These are phyloP conservation scores for Biscutella laevigata DNA, from an alignment of 441 rosid species.

Conservation along the genomic window DNA sequence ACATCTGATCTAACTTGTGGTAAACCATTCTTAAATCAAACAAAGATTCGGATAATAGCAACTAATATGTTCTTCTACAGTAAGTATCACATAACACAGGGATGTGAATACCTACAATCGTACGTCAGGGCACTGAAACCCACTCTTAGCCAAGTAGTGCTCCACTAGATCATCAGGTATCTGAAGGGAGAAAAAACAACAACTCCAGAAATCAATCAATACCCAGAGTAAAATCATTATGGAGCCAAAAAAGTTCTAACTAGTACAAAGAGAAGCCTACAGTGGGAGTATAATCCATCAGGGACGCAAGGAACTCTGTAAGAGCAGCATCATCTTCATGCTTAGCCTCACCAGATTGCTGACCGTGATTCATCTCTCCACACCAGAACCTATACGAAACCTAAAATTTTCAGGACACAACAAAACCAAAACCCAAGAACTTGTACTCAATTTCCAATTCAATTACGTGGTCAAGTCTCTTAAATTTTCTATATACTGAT, in stretches of 20 bases:
- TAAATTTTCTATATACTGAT: too few relatives aligned
- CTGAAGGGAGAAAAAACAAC: slow-evolving; percentile 32
- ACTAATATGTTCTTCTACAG: not conserved
- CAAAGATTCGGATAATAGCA: not conserved
- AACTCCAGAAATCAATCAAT: not conserved
- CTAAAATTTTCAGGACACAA: not conserved
- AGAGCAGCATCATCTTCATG: slow-evolving; percentile 81
- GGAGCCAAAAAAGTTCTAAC: not conserved
- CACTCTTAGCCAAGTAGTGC: slow-evolving; percentile 86
- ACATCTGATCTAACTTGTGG: not conserved
- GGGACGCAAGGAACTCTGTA: slow-evolving; percentile 68
- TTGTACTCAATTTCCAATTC: not conserved
- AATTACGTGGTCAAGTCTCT: too few relatives aligned
- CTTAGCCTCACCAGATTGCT: slow-evolving; percentile 44
- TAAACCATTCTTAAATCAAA: not conserved
- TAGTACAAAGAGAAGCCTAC: slow-evolving; percentile 18
- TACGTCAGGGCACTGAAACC: slow-evolving; percentile 87
- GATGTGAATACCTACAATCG: slow-evolving; percentile 64
- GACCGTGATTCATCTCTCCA: slow-evolving; percentile 41
- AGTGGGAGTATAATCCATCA: slow-evolving; percentile 84
- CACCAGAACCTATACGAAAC: not conserved
- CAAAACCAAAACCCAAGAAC: not conserved
- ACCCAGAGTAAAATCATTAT: not conserved
- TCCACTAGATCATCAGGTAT: slow-evolving; percentile 91
- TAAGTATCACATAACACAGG: not conserved